A percentile compares a stretch with the other conserved stretches of the same genome.
These are phyloP conservation scores for Hirsutella rhossiliensis DNA, from an alignment of 2,329 filamentous ascomycete genomes.

Conservation along the genomic window DNA sequence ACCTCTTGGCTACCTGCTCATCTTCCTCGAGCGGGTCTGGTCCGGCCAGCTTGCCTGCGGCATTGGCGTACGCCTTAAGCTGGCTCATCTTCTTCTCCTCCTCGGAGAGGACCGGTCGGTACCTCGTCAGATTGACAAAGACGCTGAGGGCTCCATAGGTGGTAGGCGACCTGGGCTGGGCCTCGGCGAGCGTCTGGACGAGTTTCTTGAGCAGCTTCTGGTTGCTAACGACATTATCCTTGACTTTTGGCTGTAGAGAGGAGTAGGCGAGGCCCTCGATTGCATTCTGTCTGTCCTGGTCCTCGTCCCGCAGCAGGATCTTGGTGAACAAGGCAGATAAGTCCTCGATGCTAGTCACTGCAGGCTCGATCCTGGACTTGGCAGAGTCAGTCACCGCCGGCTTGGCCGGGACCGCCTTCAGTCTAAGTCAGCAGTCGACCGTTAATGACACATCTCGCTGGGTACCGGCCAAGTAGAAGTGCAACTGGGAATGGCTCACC, in stretches of 20 bases:
- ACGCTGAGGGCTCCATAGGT: conserved; percentile 83
- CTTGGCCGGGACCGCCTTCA: conserved; percentile 42
- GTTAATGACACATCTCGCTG: conserved; percentile 13
- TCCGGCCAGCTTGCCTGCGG: conserved; percentile 52
- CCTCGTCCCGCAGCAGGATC: conserved; percentile 49
- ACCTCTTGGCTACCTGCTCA: conserved; percentile 61
- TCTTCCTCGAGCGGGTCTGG: conserved; percentile 64
- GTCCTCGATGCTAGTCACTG: conserved; percentile 52
- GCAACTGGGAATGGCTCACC: conserved; percentile 19
- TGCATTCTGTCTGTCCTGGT: conserved; percentile 51
- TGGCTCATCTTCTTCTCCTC: conserved; percentile 89
- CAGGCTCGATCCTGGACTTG: conserved; percentile 35
- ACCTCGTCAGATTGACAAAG: conserved; percentile 72
- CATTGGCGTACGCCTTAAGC: conserved; percentile 88
- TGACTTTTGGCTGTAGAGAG: conserved; percentile 73
- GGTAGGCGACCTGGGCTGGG: conserved; percentile 52
- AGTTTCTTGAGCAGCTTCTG: conserved; percentile 56
- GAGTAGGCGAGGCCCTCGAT: conserved; percentile 90
- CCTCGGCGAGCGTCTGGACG: conserved; percentile 47
- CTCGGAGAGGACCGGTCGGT: conserved; percentile 65
- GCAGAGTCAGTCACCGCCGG: conserved; percentile 23
- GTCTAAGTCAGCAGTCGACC: conserved; percentile 34
- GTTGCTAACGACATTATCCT: conserved; percentile 67
- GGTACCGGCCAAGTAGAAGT: not conserved
- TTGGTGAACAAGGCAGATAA: conserved; percentile 51